These are phyloP conservation scores for Mycosphaerella sp. DNA, from an alignment of 2,329 filamentous ascomycete species.

Conservation along the genomic window DNA sequence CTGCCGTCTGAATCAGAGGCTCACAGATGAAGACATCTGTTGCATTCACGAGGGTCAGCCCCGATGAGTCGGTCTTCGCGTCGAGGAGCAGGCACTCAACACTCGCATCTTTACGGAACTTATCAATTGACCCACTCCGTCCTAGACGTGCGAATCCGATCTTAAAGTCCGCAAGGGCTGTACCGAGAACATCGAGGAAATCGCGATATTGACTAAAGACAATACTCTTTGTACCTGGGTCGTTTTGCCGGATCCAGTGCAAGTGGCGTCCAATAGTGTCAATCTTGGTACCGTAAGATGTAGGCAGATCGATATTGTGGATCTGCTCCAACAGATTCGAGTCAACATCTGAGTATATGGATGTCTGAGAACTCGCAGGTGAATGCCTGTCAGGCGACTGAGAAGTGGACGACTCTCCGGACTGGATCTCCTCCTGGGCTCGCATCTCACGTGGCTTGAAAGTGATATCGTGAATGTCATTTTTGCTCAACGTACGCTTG, in stretches of 20 bases:
- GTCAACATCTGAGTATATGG: slow-evolving; percentile 74
- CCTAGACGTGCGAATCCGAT: slow-evolving; percentile 71
- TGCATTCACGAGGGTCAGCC: slow-evolving; percentile 85
- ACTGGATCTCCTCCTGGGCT: slow-evolving; percentile 52
- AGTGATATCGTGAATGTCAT: slow-evolving; percentile 77
- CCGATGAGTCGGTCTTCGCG: slow-evolving; percentile 79
- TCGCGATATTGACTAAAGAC: slow-evolving; percentile 89
- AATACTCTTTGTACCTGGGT: slow-evolving; percentile 83
- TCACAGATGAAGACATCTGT: slow-evolving; percentile 94
- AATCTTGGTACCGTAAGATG: slow-evolving; percentile 81
- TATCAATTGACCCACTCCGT: slow-evolving; percentile 60
- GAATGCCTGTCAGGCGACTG: slow-evolving; percentile 10
- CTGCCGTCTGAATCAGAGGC: slow-evolving; percentile 83
- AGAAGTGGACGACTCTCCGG: slow-evolving; percentile 2
- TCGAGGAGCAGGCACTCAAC: slow-evolving; percentile 83
- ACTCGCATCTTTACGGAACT: slow-evolving; percentile 67
- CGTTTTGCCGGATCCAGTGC: slow-evolving; percentile 74
- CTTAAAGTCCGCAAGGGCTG: slow-evolving; percentile 63
- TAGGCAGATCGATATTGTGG: slow-evolving; percentile 64
- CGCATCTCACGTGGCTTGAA: slow-evolving; percentile 69
- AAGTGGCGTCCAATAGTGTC: slow-evolving; percentile 69
- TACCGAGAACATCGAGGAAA: slow-evolving; percentile 67
- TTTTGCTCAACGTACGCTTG: slow-evolving; percentile 59
- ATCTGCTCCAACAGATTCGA: slow-evolving; percentile 69
- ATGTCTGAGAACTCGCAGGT: slow-evolving; percentile 18